Percentiles rank a stretch among this genome's conserved stretches.
Evolutionary conservation across 1,284 basidiomycete genomes (phyloP).

Genomic region (Malassezia furfur): DNA sequence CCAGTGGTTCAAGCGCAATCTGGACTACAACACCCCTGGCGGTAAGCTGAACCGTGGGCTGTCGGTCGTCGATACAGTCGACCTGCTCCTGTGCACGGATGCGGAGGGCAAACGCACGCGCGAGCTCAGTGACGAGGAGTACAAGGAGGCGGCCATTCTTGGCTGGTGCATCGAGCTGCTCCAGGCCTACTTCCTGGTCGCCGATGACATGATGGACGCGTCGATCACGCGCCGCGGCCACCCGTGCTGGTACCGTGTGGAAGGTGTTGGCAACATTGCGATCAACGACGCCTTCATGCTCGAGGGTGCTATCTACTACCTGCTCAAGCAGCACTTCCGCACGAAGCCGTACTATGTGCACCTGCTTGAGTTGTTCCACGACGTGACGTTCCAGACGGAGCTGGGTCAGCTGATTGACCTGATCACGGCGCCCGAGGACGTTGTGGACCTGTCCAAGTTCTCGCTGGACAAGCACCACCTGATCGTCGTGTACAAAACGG

Average conservation of each 20-base stretch:
- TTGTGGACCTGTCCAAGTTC: conserved; percentile 78
- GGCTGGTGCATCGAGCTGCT: conserved; percentile 97
- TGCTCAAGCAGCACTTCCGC: conserved; percentile 82
- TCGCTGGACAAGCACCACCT: conserved; percentile 74
- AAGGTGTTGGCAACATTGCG: conserved; percentile 68
- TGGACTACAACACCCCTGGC: conserved; percentile 92
- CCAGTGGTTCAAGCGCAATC: conserved; percentile 62
- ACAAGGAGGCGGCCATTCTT: conserved; percentile 75
- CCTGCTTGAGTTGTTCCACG: conserved; percentile 80
- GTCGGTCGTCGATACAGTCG: conserved; percentile 83
- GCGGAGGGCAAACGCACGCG: conserved; percentile 57
- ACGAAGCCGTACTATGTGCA: conserved; percentile 72
- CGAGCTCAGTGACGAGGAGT: conserved; percentile 55
- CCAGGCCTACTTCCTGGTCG: conserved; percentile 95
- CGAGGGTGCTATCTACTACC: conserved; percentile 81
- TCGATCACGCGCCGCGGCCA: conserved; percentile 93
- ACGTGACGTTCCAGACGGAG: conserved; percentile 86
- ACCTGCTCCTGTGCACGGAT: conserved; percentile 58
- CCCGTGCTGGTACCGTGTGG: conserved; percentile 75
- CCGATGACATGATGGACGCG: conserved; percentile 95
- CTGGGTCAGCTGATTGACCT: conserved; percentile 91
- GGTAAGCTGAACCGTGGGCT: conserved; percentile 92
- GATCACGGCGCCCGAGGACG: conserved; percentile 84
- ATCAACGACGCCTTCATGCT: conserved; percentile 98
- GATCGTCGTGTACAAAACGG: conserved; percentile 96